Evolutionary conservation across 2,329 filamentous ascomycete genomes (phyloP).

Genomic region (Trichoderma afroharzianum): DNA sequence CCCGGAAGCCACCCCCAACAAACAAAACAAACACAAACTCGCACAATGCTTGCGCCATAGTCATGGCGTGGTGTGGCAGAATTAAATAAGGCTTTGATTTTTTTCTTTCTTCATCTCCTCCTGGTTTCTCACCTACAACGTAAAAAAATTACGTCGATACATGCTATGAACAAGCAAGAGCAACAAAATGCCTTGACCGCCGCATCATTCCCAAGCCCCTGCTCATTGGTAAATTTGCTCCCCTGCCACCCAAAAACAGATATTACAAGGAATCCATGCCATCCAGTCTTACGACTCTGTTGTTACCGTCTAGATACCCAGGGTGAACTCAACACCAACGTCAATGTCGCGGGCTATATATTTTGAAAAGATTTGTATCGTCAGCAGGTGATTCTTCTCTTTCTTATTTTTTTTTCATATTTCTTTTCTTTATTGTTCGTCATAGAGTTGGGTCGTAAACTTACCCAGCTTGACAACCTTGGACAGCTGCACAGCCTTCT

Average conservation of each 20-base stretch:
- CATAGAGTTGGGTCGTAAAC: constrained; percentile 36
- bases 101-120: neutral
- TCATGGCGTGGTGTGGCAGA: neutral
- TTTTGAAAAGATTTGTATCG: neutral
- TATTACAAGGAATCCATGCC: constrained; percentile 27
- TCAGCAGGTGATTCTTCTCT: constrained; percentile 1
- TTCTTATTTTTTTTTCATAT: neutral
- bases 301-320: constrained; percentile 71
- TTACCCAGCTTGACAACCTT: constrained; percentile 98
- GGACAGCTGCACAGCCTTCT: constrained; percentile 98
- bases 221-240: constrained; percentile 19
- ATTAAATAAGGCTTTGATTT: neutral
- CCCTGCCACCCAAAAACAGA: constrained; percentile 21
- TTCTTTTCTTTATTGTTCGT: neutral
- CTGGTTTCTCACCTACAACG: neutral
- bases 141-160: neutral
- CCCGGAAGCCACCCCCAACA: neutral
- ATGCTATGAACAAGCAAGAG: constrained; percentile 6
- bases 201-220: constrained; percentile 11
- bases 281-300: constrained; percentile 10
- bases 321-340: constrained; percentile 90
- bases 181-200: constrained; percentile 15
- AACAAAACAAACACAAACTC: neutral
- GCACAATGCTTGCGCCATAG: neutral
- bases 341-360: constrained; percentile 82